phyloP scores from a whole-genome alignment of 1,284 basidiomycete species.

The Bjerkandera adusta region DNA sequence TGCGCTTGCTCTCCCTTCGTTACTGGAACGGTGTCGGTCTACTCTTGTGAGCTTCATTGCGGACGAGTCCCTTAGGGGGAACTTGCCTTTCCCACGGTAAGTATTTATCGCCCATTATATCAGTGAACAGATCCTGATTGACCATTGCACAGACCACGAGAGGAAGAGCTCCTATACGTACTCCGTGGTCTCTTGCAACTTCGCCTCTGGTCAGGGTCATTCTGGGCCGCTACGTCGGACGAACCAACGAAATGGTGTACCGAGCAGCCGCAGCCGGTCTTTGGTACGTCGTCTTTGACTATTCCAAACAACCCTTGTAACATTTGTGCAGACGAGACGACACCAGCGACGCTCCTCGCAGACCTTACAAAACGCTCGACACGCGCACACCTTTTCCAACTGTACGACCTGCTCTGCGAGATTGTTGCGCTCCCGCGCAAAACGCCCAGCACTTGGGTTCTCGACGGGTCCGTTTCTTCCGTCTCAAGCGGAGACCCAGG shows the following conservation, averaged over 20 bases:
- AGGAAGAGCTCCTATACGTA: slow-evolving; percentile 89
- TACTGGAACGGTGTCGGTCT: slow-evolving; percentile 72
- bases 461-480: slow-evolving; percentile 8
- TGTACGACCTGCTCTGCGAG: slow-evolving; percentile 78
- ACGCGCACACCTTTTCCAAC: slow-evolving; percentile 81
- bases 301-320: no score
- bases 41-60: slow-evolving; percentile 75
- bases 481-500: no score
- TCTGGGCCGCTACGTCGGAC: slow-evolving; percentile 74
- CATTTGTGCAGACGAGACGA: no score
- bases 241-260: slow-evolving; percentile 52
- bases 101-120: slow-evolving; percentile 10
- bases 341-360: slow-evolving; percentile 55
- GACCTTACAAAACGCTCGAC: slow-evolving; percentile 71
- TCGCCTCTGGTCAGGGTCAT: slow-evolving; percentile 66
- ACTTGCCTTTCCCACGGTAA: slow-evolving; percentile 82
- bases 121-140: slow-evolving; percentile 4
- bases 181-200: slow-evolving; percentile 74
- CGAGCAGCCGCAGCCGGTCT: slow-evolving; percentile 56
- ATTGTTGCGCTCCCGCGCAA: slow-evolving; percentile 69
- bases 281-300: slow-evolving; percentile 35
- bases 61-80: slow-evolving; percentile 80
- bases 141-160: slow-evolving; percentile 58
- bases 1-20: slow-evolving; percentile 62
- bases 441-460: slow-evolving; percentile 67